Conservation (phyloP, 1,139 yeast species). For the Yarrowia galli region DNA sequence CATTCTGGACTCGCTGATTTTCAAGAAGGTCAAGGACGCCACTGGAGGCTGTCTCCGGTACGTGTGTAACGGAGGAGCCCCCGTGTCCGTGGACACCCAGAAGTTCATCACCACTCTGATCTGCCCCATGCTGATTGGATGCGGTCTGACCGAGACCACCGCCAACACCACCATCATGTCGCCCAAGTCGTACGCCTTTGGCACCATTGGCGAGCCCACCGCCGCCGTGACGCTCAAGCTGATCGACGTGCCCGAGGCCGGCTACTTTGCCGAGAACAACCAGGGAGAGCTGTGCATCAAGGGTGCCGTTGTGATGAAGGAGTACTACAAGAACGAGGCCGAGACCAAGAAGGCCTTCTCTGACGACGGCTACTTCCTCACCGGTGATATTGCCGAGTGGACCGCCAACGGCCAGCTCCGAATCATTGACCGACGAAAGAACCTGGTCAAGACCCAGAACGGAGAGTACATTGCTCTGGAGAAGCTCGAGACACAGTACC, state of each 20-base stretch:
- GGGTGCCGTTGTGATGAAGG: constrained; percentile 75
- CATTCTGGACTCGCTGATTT: constrained; percentile 68
- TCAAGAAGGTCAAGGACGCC: constrained; percentile 89
- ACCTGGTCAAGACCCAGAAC: constrained; percentile 91
- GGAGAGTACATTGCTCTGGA: constrained; percentile 99
- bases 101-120: constrained; percentile 75
- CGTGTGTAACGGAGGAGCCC: constrained; percentile 93
- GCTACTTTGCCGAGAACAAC: constrained; percentile 86
- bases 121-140: constrained; percentile 92
- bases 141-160: constrained; percentile 95
- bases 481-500: constrained; percentile 79
- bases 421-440: constrained; percentile 94
- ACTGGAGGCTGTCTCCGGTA: constrained; percentile 88
- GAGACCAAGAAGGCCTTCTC: constrained; percentile 83
- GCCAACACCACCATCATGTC: constrained; percentile 83
- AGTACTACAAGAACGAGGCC: constrained; percentile 81
- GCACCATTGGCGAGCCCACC: constrained; percentile 80
- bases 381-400: constrained; percentile 99
- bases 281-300: constrained; percentile 91
- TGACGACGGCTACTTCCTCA: constrained; percentile 90
- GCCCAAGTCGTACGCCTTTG: constrained; percentile 70
- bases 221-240: constrained; percentile 88
- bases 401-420: constrained; percentile 76
- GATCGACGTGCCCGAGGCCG: constrained; percentile 90
- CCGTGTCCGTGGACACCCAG: constrained; percentile 87